Conservation (phyloP, 2,329 filamentous ascomycete species). For the Penicillium sp. region DNA sequence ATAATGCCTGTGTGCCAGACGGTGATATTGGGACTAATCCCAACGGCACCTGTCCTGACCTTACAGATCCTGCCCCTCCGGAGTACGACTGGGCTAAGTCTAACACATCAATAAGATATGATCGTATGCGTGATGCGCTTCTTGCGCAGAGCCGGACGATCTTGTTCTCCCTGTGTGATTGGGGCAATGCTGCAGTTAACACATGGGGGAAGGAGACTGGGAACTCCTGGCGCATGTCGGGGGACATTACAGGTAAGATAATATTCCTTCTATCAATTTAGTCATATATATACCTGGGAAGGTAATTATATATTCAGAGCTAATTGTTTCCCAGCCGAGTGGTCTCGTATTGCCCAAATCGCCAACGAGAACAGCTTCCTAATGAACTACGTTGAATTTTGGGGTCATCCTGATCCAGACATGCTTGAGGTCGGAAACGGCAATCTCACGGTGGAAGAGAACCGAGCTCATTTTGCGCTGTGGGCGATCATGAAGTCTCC, state of each 20-base stretch:
- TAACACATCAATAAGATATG: constrained; percentile 50
- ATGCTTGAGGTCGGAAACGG: constrained; percentile 55
- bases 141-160: constrained; percentile 47
- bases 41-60: constrained; percentile 43
- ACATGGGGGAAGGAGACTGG: constrained; percentile 52
- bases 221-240: constrained; percentile 46
- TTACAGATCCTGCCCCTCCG: constrained; percentile 39
- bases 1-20: constrained; percentile 44
- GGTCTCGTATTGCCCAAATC: constrained; percentile 41
- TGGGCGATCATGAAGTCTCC: constrained; percentile 55
- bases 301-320: not conserved
- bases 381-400: constrained; percentile 48
- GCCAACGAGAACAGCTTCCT: constrained; percentile 53
- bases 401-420: constrained; percentile 53
- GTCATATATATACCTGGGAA: not conserved
- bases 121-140: constrained; percentile 55
- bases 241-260: constrained; percentile 31
- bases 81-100: constrained; percentile 54
- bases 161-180: constrained; percentile 55
- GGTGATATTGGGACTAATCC: constrained; percentile 32
- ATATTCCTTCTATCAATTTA: not conserved
- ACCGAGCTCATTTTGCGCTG: constrained; percentile 52
- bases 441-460: constrained; percentile 47
- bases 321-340: constrained; percentile 17
- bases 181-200: constrained; percentile 54